A percentile compares a stretch with the other conserved stretches of the same genome.
These are phyloP conservation scores for Hibiscus tridactylites DNA, from an alignment of 345 rosid genomes.

Conservation along the genomic window DNA sequence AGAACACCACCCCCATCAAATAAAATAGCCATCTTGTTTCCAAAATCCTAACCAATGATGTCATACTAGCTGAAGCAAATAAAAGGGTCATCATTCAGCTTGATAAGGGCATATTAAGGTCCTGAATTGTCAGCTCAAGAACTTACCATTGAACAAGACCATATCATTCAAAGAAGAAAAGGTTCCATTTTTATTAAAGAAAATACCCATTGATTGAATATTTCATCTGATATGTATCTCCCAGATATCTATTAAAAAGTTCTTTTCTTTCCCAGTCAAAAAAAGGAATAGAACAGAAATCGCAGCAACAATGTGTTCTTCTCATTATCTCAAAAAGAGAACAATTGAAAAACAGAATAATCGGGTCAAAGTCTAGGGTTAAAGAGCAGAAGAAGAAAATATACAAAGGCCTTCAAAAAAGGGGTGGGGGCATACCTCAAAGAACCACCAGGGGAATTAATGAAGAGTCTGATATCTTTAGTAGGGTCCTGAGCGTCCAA, in stretches of 20 bases:
- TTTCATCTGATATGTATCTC: not conserved
- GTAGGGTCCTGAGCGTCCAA: conserved; percentile 89
- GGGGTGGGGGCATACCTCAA: conserved; percentile 43
- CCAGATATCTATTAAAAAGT: not conserved
- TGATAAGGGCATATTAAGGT: not conserved
- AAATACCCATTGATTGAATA: not conserved
- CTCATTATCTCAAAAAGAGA: not conserved
- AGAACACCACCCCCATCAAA: not conserved
- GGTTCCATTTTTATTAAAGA: not conserved
- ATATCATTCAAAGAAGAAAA: not conserved
- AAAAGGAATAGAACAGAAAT: not conserved
- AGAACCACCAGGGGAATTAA: conserved; percentile 85
- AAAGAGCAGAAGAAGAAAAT: not conserved
- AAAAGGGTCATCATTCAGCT: not conserved
- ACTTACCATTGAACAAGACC: not conserved
- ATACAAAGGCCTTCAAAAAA: not conserved
- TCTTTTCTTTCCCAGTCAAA: not conserved
- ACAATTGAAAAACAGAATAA: not conserved
- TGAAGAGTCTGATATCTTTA: conserved; percentile 78
- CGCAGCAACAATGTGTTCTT: not conserved
- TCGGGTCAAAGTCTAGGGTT: not conserved
- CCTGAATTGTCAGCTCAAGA: not conserved
- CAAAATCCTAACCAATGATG: not conserved
- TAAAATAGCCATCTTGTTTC: not conserved
- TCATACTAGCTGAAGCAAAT: not conserved